These are phyloP conservation scores for Strobilomyces confusus DNA, from an alignment of 768 basidiomycete species.

Conservation along the genomic window DNA sequence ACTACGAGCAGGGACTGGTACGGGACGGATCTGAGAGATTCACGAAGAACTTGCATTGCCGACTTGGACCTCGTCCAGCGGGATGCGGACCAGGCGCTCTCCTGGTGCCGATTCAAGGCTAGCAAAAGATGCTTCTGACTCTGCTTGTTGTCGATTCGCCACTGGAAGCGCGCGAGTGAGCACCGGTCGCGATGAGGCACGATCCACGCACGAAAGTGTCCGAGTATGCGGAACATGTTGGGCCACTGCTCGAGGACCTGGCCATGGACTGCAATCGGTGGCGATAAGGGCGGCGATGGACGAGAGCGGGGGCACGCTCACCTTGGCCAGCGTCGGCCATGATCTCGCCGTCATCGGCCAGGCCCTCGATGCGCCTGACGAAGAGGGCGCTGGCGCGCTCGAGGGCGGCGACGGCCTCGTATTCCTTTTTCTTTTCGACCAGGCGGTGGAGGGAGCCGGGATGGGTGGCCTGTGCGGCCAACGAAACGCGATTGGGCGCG, in stretches of 20 bases:
- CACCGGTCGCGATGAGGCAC: background rate
- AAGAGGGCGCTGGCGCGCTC: slow-evolving; percentile 62
- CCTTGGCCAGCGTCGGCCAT: slow-evolving; percentile 78
- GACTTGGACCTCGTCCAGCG: slow-evolving; percentile 59
- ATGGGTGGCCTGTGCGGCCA: too few species aligned
- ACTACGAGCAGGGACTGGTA: too few species aligned
- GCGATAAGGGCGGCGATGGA: background rate
- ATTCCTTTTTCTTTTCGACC: slow-evolving; percentile 77
- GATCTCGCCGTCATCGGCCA: slow-evolving; percentile 68
- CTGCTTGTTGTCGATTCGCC: slow-evolving; percentile 39
- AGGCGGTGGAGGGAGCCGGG: slow-evolving; percentile 48
- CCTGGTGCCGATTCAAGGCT: slow-evolving; percentile 33
- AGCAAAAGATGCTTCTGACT: slow-evolving; percentile 21
- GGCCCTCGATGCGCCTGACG: slow-evolving; percentile 61
- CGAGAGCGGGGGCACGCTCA: slow-evolving; percentile 21
- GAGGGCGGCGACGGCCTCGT: slow-evolving; percentile 68
- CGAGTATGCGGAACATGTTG: slow-evolving; percentile 75
- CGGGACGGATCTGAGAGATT: background rate
- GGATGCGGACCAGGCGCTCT: slow-evolving; percentile 69
- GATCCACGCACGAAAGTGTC: slow-evolving; percentile 54
- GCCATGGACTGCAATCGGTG: slow-evolving; percentile 53
- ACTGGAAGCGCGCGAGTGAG: slow-evolving; percentile 34
- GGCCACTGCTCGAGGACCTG: slow-evolving; percentile 80
- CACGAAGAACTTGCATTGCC: slow-evolving; percentile 10
- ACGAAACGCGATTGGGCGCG: too few species aligned